Conservation (phyloP, 768 basidiomycete genomes). For the Pisolithus microcarpus region DNA sequence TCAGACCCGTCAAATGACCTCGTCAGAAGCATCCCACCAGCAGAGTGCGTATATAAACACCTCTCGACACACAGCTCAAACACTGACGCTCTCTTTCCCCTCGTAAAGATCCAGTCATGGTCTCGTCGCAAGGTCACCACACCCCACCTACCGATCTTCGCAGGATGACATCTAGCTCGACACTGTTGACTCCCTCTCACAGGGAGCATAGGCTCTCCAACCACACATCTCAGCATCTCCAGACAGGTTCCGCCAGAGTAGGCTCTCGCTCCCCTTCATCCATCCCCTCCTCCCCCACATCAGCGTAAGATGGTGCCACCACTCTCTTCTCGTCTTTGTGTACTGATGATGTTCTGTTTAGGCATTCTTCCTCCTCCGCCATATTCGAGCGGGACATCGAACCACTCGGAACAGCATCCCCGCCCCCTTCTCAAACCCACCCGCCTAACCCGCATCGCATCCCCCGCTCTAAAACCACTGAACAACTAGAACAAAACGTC, state of each 20-base stretch:
- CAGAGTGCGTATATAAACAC: neutral
- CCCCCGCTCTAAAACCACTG: constrained; percentile 63
- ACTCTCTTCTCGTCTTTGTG: constrained; percentile 5
- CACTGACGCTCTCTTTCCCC: neutral
- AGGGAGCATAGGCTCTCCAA: constrained; percentile 35
- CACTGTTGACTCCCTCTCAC: constrained; percentile 35
- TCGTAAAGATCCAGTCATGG: constrained; percentile 9
- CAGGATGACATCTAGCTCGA: constrained; percentile 46
- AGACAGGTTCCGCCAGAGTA: constrained; percentile 35
- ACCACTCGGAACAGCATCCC: constrained; percentile 36
- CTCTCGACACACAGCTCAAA: too few species aligned
- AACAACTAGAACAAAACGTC: constrained; percentile 69
- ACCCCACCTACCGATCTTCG: constrained; percentile 42
- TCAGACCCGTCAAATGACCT: neutral
- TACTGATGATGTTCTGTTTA: constrained; percentile 2
- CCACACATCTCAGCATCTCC: constrained; percentile 43
- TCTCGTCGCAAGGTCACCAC: constrained; percentile 11
- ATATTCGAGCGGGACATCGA: constrained; percentile 93
- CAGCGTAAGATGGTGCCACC: constrained; percentile 46
- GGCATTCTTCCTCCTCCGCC: constrained; percentile 75
- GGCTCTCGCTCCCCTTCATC: constrained; percentile 66
- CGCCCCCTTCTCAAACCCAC: constrained; percentile 28
- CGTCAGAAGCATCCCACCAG: neutral
- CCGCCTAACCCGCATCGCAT: constrained; percentile 64
- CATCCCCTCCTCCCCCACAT: constrained; percentile 74